phyloP scores from a whole-genome alignment of 352 stramenopile species.

The Phytophthora brassicae region DNA sequence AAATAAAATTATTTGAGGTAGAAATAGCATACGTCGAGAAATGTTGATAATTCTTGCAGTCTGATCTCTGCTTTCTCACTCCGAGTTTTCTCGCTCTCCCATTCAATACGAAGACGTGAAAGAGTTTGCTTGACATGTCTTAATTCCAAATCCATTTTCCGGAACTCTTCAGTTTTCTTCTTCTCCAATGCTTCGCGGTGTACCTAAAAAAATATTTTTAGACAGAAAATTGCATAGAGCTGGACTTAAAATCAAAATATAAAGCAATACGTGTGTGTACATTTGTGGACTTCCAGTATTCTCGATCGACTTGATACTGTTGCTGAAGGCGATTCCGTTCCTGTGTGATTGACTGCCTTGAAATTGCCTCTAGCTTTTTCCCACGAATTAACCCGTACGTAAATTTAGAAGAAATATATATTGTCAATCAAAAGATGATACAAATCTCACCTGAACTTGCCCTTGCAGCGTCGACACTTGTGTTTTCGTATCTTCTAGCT shows the following conservation, averaged over 20 bases:
- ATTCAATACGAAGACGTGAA: conserved; percentile 45
- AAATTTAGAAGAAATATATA: not conserved
- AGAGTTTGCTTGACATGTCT: conserved; percentile 46
- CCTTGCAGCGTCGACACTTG: conserved; percentile 48
- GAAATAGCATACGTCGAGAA: conserved; percentile 43
- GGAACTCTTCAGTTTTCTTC: conserved; percentile 47
- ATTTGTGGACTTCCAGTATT: conserved; percentile 50
- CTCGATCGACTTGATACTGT: conserved; percentile 37
- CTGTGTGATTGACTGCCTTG: conserved; percentile 41
- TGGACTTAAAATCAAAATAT: too few species aligned
- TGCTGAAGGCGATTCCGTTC: conserved; percentile 47
- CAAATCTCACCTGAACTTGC: conserved; percentile 41
- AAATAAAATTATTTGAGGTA: too few species aligned
- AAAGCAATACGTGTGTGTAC: too few species aligned
- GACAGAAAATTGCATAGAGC: not conserved
- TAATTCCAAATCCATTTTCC: conserved; percentile 55
- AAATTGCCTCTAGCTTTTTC: conserved; percentile 50
- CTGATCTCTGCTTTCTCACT: conserved; percentile 46
- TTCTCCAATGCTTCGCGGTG: conserved; percentile 26
- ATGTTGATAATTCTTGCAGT: conserved; percentile 32
- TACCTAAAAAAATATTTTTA: not conserved
- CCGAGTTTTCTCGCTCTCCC: conserved; percentile 46
- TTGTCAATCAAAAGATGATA: not conserved
- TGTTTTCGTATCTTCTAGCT: conserved; percentile 38
- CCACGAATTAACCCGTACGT: not conserved